Evolutionary conservation across 768 basidiomycete species (phyloP).

Genomic region (Hortiboletus campestris): DNA sequence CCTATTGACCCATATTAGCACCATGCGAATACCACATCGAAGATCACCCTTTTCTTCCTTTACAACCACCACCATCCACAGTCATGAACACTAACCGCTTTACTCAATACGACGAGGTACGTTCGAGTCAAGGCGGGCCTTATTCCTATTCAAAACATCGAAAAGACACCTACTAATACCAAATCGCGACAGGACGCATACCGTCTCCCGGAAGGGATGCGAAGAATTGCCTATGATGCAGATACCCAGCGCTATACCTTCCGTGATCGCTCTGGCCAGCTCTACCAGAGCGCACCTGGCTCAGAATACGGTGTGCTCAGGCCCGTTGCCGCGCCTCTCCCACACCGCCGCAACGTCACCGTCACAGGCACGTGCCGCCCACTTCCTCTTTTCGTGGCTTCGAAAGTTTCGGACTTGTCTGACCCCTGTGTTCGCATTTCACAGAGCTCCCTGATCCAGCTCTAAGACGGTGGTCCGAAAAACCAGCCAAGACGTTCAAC

Average conservation of each 20-base stretch:
- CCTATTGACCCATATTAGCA: background rate
- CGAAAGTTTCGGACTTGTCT: background rate
- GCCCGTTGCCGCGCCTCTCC: conserved; percentile 29
- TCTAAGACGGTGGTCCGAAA: conserved; percentile 20
- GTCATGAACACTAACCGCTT: conserved; percentile 10
- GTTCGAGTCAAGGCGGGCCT: background rate
- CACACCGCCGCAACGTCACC: conserved; percentile 27
- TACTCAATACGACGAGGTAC: conserved; percentile 27
- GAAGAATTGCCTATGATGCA: conserved; percentile 52
- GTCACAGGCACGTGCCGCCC: conserved; percentile 15
- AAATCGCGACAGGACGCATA: conserved; percentile 31
- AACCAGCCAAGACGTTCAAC: conserved; percentile 39
- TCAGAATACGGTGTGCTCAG: conserved; percentile 43
- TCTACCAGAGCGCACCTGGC: conserved; percentile 47
- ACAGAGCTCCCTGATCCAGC: conserved; percentile 28
- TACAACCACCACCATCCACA: conserved; percentile 14
- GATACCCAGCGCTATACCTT: conserved; percentile 53
- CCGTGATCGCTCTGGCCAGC: conserved; percentile 41
- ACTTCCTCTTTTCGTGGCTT: no score
- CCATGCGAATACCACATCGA: background rate
- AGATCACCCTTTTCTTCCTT: background rate
- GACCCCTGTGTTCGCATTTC: background rate
- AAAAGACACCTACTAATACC: background rate
- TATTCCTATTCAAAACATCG: background rate
- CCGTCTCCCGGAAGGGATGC: conserved; percentile 43